These are phyloP conservation scores for Vigna reflexopilosa DNA, from an alignment of 306 rosid species.

Conservation along the genomic window DNA sequence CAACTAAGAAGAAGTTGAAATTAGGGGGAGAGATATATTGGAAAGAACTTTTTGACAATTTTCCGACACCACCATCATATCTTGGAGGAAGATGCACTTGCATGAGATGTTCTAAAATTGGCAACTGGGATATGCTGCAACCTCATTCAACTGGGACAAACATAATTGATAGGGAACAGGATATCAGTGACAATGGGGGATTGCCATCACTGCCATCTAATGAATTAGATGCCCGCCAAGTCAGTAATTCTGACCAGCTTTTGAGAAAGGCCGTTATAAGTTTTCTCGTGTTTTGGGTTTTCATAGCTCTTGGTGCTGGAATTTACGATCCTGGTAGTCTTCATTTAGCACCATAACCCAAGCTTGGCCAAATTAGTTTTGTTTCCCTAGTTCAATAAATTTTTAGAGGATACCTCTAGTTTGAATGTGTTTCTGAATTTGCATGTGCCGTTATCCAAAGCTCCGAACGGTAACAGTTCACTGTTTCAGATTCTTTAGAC, in stretches of 20 bases:
- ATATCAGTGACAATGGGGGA: constrained; percentile 43
- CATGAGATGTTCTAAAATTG: constrained; percentile 63
- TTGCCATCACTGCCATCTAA: constrained; percentile 43
- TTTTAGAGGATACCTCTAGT: constrained; percentile 20
- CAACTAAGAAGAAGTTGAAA: constrained; percentile 77
- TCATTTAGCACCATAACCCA: constrained; percentile 36
- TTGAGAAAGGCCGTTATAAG: constrained; percentile 74
- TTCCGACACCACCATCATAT: constrained; percentile 64
- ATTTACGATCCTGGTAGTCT: constrained; percentile 55
- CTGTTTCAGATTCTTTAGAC: constrained; percentile 39
- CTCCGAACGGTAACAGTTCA: background rate
- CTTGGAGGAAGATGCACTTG: constrained; percentile 87
- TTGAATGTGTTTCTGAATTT: constrained; percentile 29
- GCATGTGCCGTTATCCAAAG: constrained; percentile 14
- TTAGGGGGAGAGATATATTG: constrained; percentile 69
- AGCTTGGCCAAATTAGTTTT: constrained; percentile 38
- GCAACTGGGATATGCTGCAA: constrained; percentile 40
- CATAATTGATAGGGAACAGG: constrained; percentile 40
- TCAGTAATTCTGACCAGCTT: constrained; percentile 55
- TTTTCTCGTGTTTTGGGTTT: constrained; percentile 69
- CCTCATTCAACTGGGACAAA: constrained; percentile 50
- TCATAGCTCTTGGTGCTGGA: constrained; percentile 69
- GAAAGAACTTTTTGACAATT: constrained; percentile 68
- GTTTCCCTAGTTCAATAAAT: constrained; percentile 34
- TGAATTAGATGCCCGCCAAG: constrained; percentile 50